Conservation (phyloP, 345 rosid species). For the Barbarea vulgaris region DNA sequence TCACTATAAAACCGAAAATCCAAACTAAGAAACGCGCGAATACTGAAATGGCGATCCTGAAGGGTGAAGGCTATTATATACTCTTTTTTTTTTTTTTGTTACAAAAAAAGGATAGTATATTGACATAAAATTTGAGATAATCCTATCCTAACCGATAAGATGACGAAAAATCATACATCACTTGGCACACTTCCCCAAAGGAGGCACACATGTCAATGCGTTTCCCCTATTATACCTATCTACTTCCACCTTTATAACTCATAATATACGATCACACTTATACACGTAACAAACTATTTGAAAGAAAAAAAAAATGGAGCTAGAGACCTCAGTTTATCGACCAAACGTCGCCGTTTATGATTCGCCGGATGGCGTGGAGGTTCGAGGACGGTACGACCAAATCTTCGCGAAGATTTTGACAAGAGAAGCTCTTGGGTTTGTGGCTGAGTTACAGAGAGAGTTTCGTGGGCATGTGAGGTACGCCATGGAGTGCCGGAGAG, state of each 20-base stretch:
- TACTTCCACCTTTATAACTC: conserved; percentile 37
- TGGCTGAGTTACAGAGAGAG: conserved; percentile 78
- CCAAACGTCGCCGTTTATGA: conserved; percentile 48
- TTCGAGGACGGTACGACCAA: conserved; percentile 70
- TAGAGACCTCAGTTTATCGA: conserved; percentile 36
- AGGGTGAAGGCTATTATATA: not conserved
- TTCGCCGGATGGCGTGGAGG: conserved; percentile 72
- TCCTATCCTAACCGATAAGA: conserved; percentile 25
- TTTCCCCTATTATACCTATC: conserved; percentile 27
- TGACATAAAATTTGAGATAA: conserved; percentile 21
- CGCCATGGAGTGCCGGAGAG: conserved; percentile 79
- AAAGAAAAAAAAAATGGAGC: conserved; percentile 18
- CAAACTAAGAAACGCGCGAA: not conserved
- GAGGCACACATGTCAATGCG: conserved; percentile 42
- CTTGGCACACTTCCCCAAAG: conserved; percentile 36
- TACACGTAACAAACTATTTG: conserved; percentile 5
- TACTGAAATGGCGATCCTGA: not conserved
- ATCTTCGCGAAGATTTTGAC: conserved; percentile 68
- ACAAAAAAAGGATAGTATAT: not conserved
- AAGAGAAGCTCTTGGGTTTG: conserved; percentile 75
- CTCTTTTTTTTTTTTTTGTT: too few species aligned
- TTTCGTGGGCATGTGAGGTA: conserved; percentile 64
- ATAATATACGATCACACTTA: not conserved
- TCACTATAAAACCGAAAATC: not conserved
- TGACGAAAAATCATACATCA: conserved; percentile 38